These are phyloP conservation scores for Porogramme epimiltina DNA, from an alignment of 1,284 basidiomycete species.

Conservation along the genomic window DNA sequence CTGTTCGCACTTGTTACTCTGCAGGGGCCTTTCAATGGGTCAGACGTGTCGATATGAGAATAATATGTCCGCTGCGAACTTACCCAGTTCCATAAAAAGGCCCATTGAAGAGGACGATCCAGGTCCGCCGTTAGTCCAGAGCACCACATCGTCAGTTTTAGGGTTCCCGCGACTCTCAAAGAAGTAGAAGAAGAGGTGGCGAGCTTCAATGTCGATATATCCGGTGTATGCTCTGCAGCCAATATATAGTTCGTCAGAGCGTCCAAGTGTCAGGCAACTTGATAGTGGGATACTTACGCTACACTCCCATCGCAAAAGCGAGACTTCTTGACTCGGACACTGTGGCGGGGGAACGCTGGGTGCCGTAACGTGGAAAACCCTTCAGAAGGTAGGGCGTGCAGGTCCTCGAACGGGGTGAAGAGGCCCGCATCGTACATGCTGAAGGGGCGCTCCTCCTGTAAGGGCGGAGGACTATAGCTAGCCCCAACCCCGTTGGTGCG, in stretches of 20 bases:
- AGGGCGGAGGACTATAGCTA: too few species aligned
- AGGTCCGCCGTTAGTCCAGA: conserved; percentile 65
- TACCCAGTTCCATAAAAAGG: conserved; percentile 49
- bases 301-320: conserved; percentile 27
- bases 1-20: conserved; percentile 40
- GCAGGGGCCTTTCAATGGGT: conserved; percentile 27
- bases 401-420: conserved; percentile 43
- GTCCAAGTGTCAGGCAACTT: not conserved
- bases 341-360: conserved; percentile 51
- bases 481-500: too few species aligned
- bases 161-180: conserved; percentile 78
- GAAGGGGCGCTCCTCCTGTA: too few species aligned
- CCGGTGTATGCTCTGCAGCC: conserved; percentile 37
- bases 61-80: too few species aligned
- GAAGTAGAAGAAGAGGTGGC: conserved; percentile 78
- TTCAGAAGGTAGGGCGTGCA: conserved; percentile 38
- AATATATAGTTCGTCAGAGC: too few species aligned
- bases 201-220: conserved; percentile 72
- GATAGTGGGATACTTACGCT: conserved; percentile 12
- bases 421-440: conserved; percentile 24
- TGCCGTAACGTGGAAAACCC: conserved; percentile 51
- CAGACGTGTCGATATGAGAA: not conserved
- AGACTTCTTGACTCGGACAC: conserved; percentile 48
- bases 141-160: conserved; percentile 62
- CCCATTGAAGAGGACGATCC: conserved; percentile 60